A percentile compares a stretch with the other conserved stretches of the same genome.
phyloP scores from a whole-genome alignment of 2,329 filamentous ascomycete species.

The Sporothrix mexicana region DNA sequence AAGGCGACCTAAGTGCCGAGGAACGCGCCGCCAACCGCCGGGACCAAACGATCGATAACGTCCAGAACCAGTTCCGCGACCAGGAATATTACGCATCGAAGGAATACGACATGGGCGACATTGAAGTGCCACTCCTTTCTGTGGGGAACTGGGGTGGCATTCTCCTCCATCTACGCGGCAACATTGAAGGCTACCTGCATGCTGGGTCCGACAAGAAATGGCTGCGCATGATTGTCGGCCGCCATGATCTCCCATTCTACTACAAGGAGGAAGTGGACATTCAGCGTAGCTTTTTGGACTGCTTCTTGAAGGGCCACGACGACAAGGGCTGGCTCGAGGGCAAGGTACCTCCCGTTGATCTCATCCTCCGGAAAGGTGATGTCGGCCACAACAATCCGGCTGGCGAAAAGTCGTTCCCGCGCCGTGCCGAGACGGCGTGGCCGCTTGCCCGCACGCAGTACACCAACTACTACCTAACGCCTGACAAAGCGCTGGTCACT shows the following conservation, averaged over 20 bases:
- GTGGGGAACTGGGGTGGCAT: conserved; percentile 77
- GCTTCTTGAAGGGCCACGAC: conserved; percentile 73
- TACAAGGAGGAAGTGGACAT: conserved; percentile 71
- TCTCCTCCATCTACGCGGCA: conserved; percentile 70
- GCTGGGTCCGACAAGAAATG: conserved; percentile 72
- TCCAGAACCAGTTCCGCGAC: conserved; percentile 62
- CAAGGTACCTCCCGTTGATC: conserved; percentile 63
- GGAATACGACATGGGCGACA: conserved; percentile 68
- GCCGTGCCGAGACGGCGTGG: conserved; percentile 67
- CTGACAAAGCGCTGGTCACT: conserved; percentile 49
- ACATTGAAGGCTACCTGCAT: conserved; percentile 67
- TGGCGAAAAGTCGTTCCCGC: conserved; percentile 60
- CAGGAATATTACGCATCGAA: conserved; percentile 68
- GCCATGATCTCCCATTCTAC: conserved; percentile 76
- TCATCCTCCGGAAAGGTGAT: conserved; percentile 69
- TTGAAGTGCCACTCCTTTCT: conserved; percentile 69
- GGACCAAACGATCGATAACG: conserved; percentile 56
- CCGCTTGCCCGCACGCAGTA: conserved; percentile 70
- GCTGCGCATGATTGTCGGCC: conserved; percentile 70
- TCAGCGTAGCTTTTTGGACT: conserved; percentile 71
- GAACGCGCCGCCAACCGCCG: conserved; percentile 55
- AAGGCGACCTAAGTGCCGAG: conserved; percentile 62
- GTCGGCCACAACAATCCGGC: conserved; percentile 69
- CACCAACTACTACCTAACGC: conserved; percentile 64
- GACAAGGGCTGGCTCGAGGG: conserved; percentile 65